Percentiles rank a stretch among this genome's conserved stretches.
These are phyloP conservation scores for Limonium bicolor DNA, from an alignment of 148 eudicot species.

Conservation along the genomic window DNA sequence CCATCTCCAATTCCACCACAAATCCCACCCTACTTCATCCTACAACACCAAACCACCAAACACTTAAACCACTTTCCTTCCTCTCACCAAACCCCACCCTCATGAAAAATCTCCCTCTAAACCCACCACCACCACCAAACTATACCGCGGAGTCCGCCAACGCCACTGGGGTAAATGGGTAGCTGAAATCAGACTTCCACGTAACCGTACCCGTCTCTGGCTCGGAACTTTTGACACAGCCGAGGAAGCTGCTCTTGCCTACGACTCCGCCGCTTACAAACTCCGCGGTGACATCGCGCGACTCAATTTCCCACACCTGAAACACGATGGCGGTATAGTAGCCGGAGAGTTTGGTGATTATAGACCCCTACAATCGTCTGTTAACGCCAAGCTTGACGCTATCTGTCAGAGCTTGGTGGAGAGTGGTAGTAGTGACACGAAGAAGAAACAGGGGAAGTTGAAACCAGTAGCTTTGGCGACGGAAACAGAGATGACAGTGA, in stretches of 20 bases:
- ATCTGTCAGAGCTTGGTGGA: slow-evolving; percentile 1
- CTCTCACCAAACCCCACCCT: slow-evolving; percentile 28
- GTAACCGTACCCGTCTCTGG: slow-evolving; percentile 72
- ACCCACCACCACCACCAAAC: slow-evolving; percentile 26
- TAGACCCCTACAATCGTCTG: slow-evolving; percentile 4
- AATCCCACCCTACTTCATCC: not conserved
- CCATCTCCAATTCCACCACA: slow-evolving; percentile 12
- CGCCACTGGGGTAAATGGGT: slow-evolving; percentile 93
- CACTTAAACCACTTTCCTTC: slow-evolving; percentile 3
- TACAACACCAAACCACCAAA: not conserved
- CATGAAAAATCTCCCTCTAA: slow-evolving; percentile 26
- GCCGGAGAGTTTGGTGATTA: not conserved
- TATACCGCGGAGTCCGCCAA: slow-evolving; percentile 76
- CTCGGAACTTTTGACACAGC: slow-evolving; percentile 41
- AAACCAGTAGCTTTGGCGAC: not conserved
- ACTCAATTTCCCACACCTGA: slow-evolving; percentile 51
- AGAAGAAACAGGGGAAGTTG: slow-evolving; percentile 22
- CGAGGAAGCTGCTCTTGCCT: slow-evolving; percentile 44
- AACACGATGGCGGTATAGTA: slow-evolving; percentile 7
- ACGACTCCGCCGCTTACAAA: slow-evolving; percentile 69
- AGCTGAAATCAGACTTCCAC: slow-evolving; percentile 72
- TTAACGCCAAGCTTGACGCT: slow-evolving; percentile 6
- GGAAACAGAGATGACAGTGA: slow-evolving; percentile 1
- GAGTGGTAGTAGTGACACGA: no score
- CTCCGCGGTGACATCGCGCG: slow-evolving; percentile 58